Conservation (phyloP, 306 rosid species). For the Begonia loranthoides region DNA sequence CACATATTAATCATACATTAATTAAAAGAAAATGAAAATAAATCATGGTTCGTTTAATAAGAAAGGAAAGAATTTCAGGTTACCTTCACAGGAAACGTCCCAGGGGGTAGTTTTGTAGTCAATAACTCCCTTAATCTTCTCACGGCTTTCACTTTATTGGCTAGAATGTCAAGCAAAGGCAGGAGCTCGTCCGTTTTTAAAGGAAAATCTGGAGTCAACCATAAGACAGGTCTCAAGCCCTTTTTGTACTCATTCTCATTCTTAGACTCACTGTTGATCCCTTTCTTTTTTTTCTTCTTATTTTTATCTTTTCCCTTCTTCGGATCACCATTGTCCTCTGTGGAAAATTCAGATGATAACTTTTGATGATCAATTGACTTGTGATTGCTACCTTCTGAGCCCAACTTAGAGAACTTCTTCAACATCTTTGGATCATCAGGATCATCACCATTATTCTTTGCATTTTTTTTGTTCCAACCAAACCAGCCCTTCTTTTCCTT, state of each 20-base stretch:
- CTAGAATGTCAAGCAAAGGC: conserved; percentile 92
- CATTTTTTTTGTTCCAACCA: conserved; percentile 84
- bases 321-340: conserved; percentile 50
- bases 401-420: conserved; percentile 66
- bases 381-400: conserved; percentile 64
- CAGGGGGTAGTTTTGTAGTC: conserved; percentile 90
- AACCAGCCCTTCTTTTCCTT: conserved; percentile 98
- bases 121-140: conserved; percentile 94
- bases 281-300: conserved; percentile 77
- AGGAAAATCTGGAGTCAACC: conserved; percentile 97
- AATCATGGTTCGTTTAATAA: too few relatives aligned
- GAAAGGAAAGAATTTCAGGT: conserved; percentile 9
- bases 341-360: conserved; percentile 39
- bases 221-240: conserved; percentile 94
- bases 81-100: conserved; percentile 97
- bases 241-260: conserved; percentile 93
- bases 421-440: conserved; percentile 54
- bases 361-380: conserved; percentile 55
- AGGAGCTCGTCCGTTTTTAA: conserved; percentile 95
- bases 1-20: too few relatives aligned
- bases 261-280: conserved; percentile 44
- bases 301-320: conserved; percentile 85
- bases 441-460: conserved; percentile 51
- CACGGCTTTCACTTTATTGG: conserved; percentile 92
- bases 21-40: too few relatives aligned